Base-by-base conservation (phyloP, 805 yeast genomes). In the Lachancea lanzarotensis region DNA sequence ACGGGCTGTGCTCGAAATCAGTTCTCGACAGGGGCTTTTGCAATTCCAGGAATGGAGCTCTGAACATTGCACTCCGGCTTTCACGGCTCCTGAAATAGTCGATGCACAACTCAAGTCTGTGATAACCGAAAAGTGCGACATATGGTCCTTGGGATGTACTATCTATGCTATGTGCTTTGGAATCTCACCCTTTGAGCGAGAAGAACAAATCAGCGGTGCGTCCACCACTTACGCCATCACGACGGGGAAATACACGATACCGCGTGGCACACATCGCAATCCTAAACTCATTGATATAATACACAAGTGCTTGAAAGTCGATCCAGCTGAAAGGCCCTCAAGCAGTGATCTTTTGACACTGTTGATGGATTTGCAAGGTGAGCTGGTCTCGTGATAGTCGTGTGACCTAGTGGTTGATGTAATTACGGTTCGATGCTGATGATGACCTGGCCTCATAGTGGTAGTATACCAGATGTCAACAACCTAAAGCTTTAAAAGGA, bases 141-240 rank as follows among this genome's bases (percentile, higher is more conserved):
- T 91, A 20, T 90, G 98, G 98, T 83, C 95, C 2, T 63, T 90
- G 25, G 98, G 98, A 0, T 88, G 96, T 57, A 71, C 88, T 1
- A 60, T 88, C 15, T 90, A 85, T 62, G 78, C 89, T 1, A 66
- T 86, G 52, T 72, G 91, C 62, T 90, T 84, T 66, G 83, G 84
- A 0, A 72, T 73, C 26, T 84, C 95, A 3, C 98, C 98, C 1
- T 90, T 90, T 62, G 96, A 89, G 59, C 73, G 86, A 58, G 81
- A 84, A 60, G 93, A 87, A 56, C 73, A 77, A 37, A 81, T 82
- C 34, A 78, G 80, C 47, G 97, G 97, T 13, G 96, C 95, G 4
- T 84, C 82, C 52, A 70, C 89, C 52, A 79, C 73, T 41, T 70
- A 88, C 53, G 95, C 95, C 4, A 84, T 90, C 30, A 70, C 76